These are phyloP conservation scores for Tephrocybe sp. DNA, from an alignment of 768 basidiomycete species.

Conservation along the genomic window DNA sequence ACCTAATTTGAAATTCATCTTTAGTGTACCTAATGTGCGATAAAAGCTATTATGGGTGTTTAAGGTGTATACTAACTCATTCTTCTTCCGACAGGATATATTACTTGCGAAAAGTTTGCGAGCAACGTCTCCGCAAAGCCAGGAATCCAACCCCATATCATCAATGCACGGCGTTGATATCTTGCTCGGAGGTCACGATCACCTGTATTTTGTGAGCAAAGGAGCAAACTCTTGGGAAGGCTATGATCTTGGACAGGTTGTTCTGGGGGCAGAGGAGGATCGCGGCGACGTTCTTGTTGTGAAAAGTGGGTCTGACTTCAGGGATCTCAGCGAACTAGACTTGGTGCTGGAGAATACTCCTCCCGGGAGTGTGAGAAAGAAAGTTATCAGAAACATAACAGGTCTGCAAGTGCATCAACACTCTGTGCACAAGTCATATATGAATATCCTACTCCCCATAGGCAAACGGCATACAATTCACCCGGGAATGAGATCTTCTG, in stretches of 20 bases:
- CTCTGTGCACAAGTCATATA: background rate
- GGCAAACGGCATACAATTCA: conserved; percentile 67
- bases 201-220: conserved; percentile 71
- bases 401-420: conserved; percentile 37
- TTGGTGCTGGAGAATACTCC: conserved; percentile 62
- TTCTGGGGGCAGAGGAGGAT: conserved; percentile 72
- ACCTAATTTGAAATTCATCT: background rate
- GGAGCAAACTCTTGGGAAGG: conserved; percentile 67
- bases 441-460: conserved; percentile 20
- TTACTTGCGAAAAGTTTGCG: conserved; percentile 61
- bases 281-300: conserved; percentile 68
- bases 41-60: background rate
- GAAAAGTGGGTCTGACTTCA: conserved; percentile 90
- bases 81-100: conserved; percentile 53
- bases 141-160: conserved; percentile 39
- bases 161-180: conserved; percentile 76
- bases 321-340: conserved; percentile 75
- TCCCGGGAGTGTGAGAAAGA: conserved; percentile 58
- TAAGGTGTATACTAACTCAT: background rate
- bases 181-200: conserved; percentile 87
- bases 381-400: conserved; percentile 57
- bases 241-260: conserved; percentile 48
- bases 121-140: conserved; percentile 56
- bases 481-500: conserved; percentile 56
- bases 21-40: conserved; percentile 47